These are phyloP conservation scores for Adansonia rubrostipa DNA, from an alignment of 441 rosid species.

Conservation along the genomic window DNA sequence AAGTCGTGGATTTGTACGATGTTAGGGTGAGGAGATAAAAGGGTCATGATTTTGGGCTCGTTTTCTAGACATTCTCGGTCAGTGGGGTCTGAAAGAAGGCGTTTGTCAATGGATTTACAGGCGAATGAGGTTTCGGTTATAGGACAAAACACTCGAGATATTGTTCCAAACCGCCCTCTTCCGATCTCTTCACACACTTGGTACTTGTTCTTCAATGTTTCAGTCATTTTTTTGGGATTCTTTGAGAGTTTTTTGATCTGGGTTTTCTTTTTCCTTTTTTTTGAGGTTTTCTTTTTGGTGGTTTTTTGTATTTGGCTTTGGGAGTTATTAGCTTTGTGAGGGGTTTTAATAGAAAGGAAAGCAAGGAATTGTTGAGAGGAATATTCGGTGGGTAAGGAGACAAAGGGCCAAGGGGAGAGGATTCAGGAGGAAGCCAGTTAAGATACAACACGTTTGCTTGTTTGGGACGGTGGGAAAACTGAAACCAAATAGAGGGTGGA, in stretches of 20 bases:
- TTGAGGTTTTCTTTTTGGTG: too few relatives aligned
- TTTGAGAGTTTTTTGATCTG: neutral
- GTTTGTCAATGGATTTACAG: slow-evolving; percentile 64
- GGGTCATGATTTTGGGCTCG: slow-evolving; percentile 71
- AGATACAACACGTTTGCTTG: slow-evolving; percentile 17
- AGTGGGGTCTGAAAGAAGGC: slow-evolving; percentile 52
- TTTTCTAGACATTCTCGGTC: slow-evolving; percentile 78
- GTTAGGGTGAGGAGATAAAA: slow-evolving; percentile 64
- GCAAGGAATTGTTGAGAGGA: slow-evolving; percentile 1
- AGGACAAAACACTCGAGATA: slow-evolving; percentile 70
- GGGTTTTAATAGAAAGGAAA: neutral
- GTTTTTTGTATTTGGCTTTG: too few relatives aligned
- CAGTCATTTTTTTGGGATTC: slow-evolving; percentile 32
- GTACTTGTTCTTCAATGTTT: slow-evolving; percentile 50
- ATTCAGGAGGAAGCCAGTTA: neutral
- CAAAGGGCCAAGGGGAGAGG: neutral
- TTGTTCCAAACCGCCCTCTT: slow-evolving; percentile 77
- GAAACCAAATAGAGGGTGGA: too few relatives aligned
- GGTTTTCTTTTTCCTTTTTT: neutral
- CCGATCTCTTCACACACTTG: slow-evolving; percentile 78
- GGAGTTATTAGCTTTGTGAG: neutral
- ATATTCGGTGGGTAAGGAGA: slow-evolving; percentile 19
- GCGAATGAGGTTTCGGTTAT: slow-evolving; percentile 58
- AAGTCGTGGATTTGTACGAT: slow-evolving; percentile 63
- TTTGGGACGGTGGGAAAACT: neutral